Evolutionary conservation across 352 stramenopile species (phyloP).

Genomic region (Pythium utonaiense): DNA sequence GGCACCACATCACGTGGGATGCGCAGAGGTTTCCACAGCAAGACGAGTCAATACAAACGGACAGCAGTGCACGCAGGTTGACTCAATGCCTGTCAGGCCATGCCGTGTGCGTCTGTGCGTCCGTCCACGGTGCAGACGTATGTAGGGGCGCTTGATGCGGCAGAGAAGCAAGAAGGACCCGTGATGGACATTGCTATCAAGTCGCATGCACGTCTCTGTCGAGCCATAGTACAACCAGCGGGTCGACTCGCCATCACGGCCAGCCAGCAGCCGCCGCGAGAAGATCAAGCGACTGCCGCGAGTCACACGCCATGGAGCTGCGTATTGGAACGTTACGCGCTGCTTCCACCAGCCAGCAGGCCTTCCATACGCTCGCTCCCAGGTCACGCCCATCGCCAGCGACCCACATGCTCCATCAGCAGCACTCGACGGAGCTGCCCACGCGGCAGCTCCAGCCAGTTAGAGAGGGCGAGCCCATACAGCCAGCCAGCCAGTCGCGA

Average conservation of each 20-base stretch:
- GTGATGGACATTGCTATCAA: too few species aligned
- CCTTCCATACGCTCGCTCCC: not conserved
- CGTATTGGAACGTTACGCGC: not conserved
- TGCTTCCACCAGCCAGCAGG: not conserved
- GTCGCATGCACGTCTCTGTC: not conserved
- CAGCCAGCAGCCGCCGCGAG: not conserved
- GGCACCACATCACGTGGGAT: conserved; percentile 2
- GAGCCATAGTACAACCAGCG: not conserved
- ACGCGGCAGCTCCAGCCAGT: too few species aligned
- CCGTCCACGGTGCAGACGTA: too few species aligned
- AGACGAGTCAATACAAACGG: too few species aligned
- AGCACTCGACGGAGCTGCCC: too few species aligned
- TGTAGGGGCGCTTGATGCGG: too few species aligned
- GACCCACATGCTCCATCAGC: not conserved
- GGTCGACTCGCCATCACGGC: not conserved
- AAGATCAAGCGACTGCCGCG: too few species aligned
- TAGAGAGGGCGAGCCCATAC: not conserved
- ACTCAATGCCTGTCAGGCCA: too few species aligned
- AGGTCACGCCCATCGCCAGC: not conserved
- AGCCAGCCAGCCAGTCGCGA: not conserved
- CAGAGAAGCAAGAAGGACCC: conserved; percentile 1
- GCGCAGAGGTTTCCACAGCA: too few species aligned
- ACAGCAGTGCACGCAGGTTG: too few species aligned
- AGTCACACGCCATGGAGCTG: too few species aligned
- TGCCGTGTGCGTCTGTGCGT: too few species aligned